Conservation (phyloP, 1,284 basidiomycete species). For the Heliocybe sulcata region DNA sequence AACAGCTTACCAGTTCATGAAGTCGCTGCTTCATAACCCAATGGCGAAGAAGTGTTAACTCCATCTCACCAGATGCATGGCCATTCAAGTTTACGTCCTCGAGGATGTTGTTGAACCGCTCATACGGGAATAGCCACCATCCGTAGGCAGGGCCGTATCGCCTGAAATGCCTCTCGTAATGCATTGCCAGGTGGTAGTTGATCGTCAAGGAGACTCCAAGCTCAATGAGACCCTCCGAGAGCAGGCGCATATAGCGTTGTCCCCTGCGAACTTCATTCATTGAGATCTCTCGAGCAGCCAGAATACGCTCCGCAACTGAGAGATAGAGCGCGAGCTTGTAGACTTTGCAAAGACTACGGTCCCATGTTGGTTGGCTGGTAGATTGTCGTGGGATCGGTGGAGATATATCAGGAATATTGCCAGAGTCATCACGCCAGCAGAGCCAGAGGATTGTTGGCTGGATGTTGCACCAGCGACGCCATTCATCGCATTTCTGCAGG, state of each 20-base stretch:
- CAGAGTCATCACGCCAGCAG: conserved; percentile 16
- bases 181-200: conserved; percentile 25
- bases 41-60: conserved; percentile 21
- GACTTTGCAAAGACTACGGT: conserved; percentile 2
- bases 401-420: conserved; percentile 15
- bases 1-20: too few relatives aligned
- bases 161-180: conserved; percentile 19
- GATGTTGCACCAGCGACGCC: conserved; percentile 15
- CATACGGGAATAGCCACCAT: conserved; percentile 30
- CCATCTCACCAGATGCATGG: conserved; percentile 23
- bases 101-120: conserved; percentile 27
- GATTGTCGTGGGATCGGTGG: conserved; percentile 2
- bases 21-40: conserved; percentile 22
- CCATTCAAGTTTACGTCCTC: conserved; percentile 26
- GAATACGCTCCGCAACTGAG: background rate
- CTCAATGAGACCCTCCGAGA: conserved; percentile 11
- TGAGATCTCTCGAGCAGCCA: conserved; percentile 10
- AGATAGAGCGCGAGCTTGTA: background rate
- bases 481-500: conserved; percentile 20
- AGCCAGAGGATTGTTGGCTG: conserved; percentile 22
- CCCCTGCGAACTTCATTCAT: conserved; percentile 18
- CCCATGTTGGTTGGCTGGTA: background rate
- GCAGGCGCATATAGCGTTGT: conserved; percentile 16
- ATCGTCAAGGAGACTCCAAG: conserved; percentile 14
- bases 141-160: conserved; percentile 25